Base-by-base conservation (phyloP, 352 stramenopile genomes). In the Poterioochromonas sp. region DNA sequence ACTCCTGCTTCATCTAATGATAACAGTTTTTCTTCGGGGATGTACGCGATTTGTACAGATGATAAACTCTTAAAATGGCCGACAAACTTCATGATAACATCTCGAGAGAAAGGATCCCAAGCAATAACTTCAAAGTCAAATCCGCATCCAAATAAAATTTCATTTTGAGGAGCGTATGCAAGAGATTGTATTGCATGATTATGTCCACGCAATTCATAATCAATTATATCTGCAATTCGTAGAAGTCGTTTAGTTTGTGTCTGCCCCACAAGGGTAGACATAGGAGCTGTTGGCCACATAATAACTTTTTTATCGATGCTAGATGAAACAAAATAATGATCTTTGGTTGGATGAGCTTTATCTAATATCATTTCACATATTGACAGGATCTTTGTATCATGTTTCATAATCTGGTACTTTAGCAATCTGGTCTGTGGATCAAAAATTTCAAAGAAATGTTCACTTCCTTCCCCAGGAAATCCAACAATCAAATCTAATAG, bases 91-190 rank as follows among this genome's bases (percentile, higher is more conserved):
- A 74, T 58, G 3, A 32, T 3, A 29, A 74, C 5, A 26, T 51
- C 41, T 5, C 65, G 65, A n/a, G 65, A 54, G 39, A 15, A 58
- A 34, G 65, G 37, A 74, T 74, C 65, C 65, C 65, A 74, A 34
- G 15, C 40, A 54, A 58, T 54, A 35, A 74, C n/a, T 35, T 74
- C 65, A 39, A 58, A 74, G 40, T 74, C 65, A 54, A 74, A 74
- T 3, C 65, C 65, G 29, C 8, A 18, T 8, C 65, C 65, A 74
- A 74, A 26, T 26, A 74, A 54, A 2, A 74, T 34, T 29, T 74
- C 65, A 18, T 74, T 29, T 18, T 58, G 2, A 8, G 2, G 37
- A 11, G 65, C 65, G 53, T 39, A 74, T 0, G 12, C 40, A 74
- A 74, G 20, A 35, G 65, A 58, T 37, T 35, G 65, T 12, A 74